Evolutionary conservation across 1,284 basidiomycete genomes (phyloP).

Genomic region (Ustilago lituana): DNA sequence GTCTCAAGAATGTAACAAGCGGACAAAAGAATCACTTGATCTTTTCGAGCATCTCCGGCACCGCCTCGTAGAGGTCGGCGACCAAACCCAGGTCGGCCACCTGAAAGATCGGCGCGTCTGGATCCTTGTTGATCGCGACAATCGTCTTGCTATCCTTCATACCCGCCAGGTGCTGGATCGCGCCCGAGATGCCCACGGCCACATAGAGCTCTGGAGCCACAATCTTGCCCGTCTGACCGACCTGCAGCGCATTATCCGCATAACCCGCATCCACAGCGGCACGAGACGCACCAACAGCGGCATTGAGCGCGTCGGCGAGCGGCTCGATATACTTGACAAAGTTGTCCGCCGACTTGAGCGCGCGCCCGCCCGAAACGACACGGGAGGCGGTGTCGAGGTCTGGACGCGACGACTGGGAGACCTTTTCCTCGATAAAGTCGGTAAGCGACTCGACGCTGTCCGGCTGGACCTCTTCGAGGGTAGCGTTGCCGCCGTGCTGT

Average conservation of each 20-base stretch:
- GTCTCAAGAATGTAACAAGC: background rate
- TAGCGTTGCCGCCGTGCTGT: conserved; percentile 71
- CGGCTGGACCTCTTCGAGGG: conserved; percentile 76
- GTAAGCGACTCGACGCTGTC: conserved; percentile 73
- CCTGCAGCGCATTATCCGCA: conserved; percentile 96
- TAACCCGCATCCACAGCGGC: conserved; percentile 99
- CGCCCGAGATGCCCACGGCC: conserved; percentile 95
- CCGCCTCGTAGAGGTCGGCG: conserved; percentile 69
- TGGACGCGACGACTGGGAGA: conserved; percentile 91
- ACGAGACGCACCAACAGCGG: conserved; percentile 94
- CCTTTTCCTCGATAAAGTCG: conserved; percentile 81
- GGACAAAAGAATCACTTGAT: conserved; percentile 27
- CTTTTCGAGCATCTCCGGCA: conserved; percentile 64
- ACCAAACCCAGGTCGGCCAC: conserved; percentile 96
- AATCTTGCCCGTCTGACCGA: conserved; percentile 96
- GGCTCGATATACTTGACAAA: conserved; percentile 90
- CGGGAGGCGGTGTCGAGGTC: conserved; percentile 87
- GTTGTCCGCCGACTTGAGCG: conserved; percentile 92
- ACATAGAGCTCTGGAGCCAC: conserved; percentile 86
- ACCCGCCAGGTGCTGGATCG: conserved; percentile 97
- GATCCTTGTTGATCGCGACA: conserved; percentile 98
- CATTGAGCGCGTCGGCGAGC: conserved; percentile 89
- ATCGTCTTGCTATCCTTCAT: conserved; percentile 99
- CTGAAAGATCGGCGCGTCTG: conserved; percentile 99
- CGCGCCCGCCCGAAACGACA: conserved; percentile 94